phyloP scores from a whole-genome alignment of 257 asterid genomes.

The Solanum virginianum region DNA sequence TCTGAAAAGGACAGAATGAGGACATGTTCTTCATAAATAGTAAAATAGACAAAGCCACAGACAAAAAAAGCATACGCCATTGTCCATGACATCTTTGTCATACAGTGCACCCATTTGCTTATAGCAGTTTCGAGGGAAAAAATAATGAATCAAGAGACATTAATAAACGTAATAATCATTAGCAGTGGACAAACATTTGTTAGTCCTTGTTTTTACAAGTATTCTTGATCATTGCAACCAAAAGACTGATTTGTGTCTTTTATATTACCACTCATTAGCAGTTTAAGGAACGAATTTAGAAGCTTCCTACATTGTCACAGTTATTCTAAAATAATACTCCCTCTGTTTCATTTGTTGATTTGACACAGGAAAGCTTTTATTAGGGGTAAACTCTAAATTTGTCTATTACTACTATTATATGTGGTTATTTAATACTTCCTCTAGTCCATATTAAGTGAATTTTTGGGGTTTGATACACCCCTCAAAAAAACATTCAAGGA shows the following conservation, averaged over 20 bases:
- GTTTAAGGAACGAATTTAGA: background rate
- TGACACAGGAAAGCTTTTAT: background rate
- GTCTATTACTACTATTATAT: background rate
- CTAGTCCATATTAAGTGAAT: too few species aligned
- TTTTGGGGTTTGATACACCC: too few species aligned
- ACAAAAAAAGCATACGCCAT: background rate
- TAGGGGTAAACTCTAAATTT: background rate
- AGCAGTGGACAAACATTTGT: background rate
- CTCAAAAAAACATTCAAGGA: too few species aligned
- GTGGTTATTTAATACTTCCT: background rate
- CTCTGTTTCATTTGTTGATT: background rate
- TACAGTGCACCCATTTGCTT: background rate
- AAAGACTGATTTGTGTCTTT: background rate
- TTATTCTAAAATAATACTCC: background rate
- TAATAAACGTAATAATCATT: background rate
- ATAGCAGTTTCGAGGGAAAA: background rate
- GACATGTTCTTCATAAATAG: background rate
- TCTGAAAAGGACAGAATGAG: constrained; percentile 11
- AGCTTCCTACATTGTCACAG: background rate
- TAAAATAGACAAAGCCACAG: background rate
- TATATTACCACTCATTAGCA: background rate
- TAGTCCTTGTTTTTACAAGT: background rate
- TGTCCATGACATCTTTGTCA: background rate
- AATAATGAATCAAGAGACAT: background rate
- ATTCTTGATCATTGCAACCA: background rate